Base-by-base conservation (phyloP, 2,329 filamentous ascomycete species). In the Coccinonectria pachysandricola region DNA sequence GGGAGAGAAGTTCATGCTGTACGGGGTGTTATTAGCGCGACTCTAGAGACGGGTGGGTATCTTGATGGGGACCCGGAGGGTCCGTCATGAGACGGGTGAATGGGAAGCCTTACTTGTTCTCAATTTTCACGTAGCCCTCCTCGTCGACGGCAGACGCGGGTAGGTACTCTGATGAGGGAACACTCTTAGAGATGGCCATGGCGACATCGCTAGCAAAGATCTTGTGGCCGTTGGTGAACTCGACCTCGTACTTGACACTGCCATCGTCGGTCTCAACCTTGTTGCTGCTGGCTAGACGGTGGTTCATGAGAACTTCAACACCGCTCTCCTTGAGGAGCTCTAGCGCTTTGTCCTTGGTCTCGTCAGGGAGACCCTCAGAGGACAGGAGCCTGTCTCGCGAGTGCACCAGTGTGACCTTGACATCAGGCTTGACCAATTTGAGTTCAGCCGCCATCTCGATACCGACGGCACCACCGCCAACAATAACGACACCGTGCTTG, bases 391-490 rank as follows among this genome's bases (percentile, higher is more conserved):
- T 71, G 14, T 68, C 60, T 12, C 79, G 65, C 4, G 81, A 86
- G 49, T 88, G 83, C 4, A 84, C 70, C 2, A 91, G 66, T 1
- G 73, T 81, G n/a, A 88, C 75, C 20, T 68, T 67, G 28, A 73
- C 58, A 8, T 67, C 44, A 0, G 83, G 80, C 34, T 77, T 65
- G 13, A 75, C 59, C 23, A 70, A 51, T 53, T 86, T 87, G 28
- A 87, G 60, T 56, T 91, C 82, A 2, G 79, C 74, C 0, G 83
- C 80, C 66, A 88, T 85, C 50, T 88, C 82, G 28, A 87, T 75
- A 7, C 83, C 83, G 2, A 87, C 82, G 6, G 82, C 83, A 25
- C 79, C 57, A 37, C 82, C 82, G 11, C 82, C 81, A n/a, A 88
- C 74, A 12, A 88, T 64, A 0, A 82, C 68, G 1, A 86, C 69